Conservation (phyloP, 345 rosid species). For the Linum tenue region DNA sequence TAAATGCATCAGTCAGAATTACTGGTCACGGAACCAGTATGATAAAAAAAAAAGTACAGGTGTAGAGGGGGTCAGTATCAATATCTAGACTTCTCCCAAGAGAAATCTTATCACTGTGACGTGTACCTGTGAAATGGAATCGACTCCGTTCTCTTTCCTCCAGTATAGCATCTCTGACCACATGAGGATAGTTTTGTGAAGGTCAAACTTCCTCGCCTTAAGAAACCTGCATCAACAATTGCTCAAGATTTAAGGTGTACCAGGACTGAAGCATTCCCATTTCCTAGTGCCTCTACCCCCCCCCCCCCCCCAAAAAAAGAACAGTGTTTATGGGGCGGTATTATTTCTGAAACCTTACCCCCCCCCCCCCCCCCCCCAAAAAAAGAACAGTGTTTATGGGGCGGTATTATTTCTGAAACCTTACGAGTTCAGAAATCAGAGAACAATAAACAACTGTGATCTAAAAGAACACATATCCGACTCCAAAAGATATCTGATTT, state of each 20-base stretch:
- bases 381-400: background rate
- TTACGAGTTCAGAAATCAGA: background rate
- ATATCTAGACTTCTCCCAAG: background rate
- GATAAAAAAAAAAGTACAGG: background rate
- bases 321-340: background rate
- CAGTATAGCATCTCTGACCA: slow-evolving; percentile 93
- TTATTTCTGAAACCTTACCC: background rate
- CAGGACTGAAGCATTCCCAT: background rate
- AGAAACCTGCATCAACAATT: slow-evolving; percentile 47
- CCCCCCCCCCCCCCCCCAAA: too few species aligned
- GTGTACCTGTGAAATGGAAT: slow-evolving; percentile 69
- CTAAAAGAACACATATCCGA: background rate
- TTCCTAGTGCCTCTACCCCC: too few species aligned
- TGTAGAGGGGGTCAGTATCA: background rate
- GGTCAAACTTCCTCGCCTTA: slow-evolving; percentile 79
- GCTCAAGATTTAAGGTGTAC: background rate
- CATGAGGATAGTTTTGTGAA: slow-evolving; percentile 71
- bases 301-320: background rate
- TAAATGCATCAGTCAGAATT: slow-evolving; percentile 3
- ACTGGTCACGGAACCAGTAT: background rate
- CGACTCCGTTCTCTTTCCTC: slow-evolving; percentile 73
- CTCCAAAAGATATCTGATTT: background rate
- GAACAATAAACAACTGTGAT: background rate
- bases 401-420: background rate
- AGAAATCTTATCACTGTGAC: background rate